phyloP scores from a whole-genome alignment of 2,329 filamentous ascomycete species.

The Metarhizium anisopliae region DNA sequence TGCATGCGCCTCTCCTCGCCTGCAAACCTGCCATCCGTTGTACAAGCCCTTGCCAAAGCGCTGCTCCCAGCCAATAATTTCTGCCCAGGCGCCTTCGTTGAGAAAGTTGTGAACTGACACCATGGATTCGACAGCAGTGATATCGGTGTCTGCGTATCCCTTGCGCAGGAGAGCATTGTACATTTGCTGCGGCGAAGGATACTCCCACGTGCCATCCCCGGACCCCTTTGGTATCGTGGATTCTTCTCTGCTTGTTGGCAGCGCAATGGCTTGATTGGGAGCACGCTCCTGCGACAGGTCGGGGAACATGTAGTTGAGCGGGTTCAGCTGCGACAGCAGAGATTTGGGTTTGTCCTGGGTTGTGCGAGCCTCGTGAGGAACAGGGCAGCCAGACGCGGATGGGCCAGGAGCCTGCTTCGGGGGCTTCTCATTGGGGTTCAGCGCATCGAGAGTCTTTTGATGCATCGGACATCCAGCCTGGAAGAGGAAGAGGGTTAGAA shows the following conservation, averaged over 20 bases:
- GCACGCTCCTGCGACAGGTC: conserved; percentile 74
- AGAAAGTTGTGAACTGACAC: conserved; percentile 96
- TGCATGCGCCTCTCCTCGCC: conserved; percentile 60
- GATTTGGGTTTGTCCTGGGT: conserved; percentile 30
- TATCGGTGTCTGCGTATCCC: conserved; percentile 88
- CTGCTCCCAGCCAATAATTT: conserved; percentile 90
- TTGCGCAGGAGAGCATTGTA: conserved; percentile 97
- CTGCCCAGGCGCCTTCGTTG: conserved; percentile 93
- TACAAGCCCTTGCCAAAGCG: conserved; percentile 68
- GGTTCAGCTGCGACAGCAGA: conserved; percentile 48
- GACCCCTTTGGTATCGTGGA: conserved; percentile 89
- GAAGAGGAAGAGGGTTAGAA: background rate
- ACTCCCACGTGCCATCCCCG: conserved; percentile 81
- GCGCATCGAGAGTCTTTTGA: conserved; percentile 40
- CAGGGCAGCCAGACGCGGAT: conserved; percentile 33
- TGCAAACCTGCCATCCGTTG: conserved; percentile 65
- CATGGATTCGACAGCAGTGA: conserved; percentile 92
- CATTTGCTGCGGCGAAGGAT: conserved; percentile 98
- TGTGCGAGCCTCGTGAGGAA: conserved; percentile 29
- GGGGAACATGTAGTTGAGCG: conserved; percentile 92
- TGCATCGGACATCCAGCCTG: conserved; percentile 51
- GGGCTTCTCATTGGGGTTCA: conserved; percentile 25
- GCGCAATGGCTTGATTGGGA: conserved; percentile 58
- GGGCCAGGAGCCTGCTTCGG: conserved; percentile 11
- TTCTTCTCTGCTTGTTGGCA: conserved; percentile 73